Conservation (phyloP, 108 stramenopile genomes). For the Ochromonas danica region DNA sequence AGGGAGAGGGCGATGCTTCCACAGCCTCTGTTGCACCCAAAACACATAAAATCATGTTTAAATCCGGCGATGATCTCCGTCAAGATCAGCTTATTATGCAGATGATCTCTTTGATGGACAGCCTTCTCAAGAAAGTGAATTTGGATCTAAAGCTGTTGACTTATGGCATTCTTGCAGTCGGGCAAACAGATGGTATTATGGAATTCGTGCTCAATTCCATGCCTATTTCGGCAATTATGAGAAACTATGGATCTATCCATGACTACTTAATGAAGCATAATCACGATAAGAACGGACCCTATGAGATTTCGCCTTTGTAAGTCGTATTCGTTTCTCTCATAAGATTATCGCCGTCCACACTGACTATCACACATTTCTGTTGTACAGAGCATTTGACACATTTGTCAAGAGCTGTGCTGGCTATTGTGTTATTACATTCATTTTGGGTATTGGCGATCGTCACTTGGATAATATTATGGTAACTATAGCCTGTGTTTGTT, state of each 20-base stretch:
- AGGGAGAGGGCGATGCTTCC: neutral
- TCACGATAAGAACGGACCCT: constrained; percentile 56
- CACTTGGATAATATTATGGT: constrained; percentile 82
- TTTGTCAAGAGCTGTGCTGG: constrained; percentile 94
- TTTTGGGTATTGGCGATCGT: constrained; percentile 79
- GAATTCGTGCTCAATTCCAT: constrained; percentile 88
- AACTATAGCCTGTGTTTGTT: neutral
- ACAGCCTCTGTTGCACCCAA: neutral
- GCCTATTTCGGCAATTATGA: constrained; percentile 81
- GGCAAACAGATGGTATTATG: constrained; percentile 78
- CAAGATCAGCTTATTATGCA: constrained; percentile 96
- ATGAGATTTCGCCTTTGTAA: constrained; percentile 20
- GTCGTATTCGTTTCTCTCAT: too few species aligned
- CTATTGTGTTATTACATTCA: constrained; percentile 94
- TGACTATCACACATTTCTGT: constrained; percentile 67
- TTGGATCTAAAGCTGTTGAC: constrained; percentile 80
- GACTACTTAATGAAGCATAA: constrained; percentile 3
- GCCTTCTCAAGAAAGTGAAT: constrained; percentile 84
- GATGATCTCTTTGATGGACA: constrained; percentile 95
- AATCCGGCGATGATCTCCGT: constrained; percentile 96
- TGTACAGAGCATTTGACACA: constrained; percentile 71
- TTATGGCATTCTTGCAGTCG: constrained; percentile 83
- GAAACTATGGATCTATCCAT: constrained; percentile 5
- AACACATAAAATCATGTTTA: constrained; percentile 76
- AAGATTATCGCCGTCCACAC: too few species aligned